A percentile compares a stretch with the other conserved stretches of the same genome.
Conservation (phyloP, 2,329 filamentous ascomycete species). For the Triangularia verruculosa region DNA sequence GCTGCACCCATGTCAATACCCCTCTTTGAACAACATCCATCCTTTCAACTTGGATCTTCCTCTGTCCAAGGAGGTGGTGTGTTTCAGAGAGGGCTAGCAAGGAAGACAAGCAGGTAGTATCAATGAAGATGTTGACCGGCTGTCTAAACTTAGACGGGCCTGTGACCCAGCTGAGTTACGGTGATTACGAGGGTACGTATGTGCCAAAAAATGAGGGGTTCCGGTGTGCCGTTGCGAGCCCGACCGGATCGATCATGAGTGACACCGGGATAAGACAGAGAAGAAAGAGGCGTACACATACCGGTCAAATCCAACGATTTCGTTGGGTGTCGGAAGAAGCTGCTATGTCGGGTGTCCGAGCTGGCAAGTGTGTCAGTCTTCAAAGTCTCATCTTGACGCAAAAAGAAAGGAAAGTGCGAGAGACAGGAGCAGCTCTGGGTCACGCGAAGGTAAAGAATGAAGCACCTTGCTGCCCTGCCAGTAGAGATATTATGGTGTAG, state of each 20-base stretch:
- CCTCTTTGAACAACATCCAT: background rate
- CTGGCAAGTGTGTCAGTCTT: conserved; percentile 9
- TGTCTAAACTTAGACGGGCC: background rate
- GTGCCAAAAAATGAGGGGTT: conserved; percentile 5
- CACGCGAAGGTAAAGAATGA: background rate
- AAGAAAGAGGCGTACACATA: conserved; percentile 18
- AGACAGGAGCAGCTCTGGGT: conserved; percentile 1
- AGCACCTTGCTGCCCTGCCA: background rate
- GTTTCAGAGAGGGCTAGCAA: conserved; percentile 3
- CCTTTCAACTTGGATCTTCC: background rate
- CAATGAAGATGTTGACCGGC: background rate
- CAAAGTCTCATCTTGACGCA: background rate
- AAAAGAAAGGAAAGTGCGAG: conserved; percentile 4
- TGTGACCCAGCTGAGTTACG: background rate
- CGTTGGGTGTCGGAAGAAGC: conserved; percentile 3
- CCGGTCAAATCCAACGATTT: conserved; percentile 13
- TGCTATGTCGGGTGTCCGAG: conserved; percentile 2
- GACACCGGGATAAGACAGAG: conserved; percentile 5
- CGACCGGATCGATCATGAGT: conserved; percentile 9
- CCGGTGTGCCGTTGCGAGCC: conserved; percentile 20
- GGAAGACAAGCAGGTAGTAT: conserved; percentile 13
- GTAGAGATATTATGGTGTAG: conserved; percentile 4
- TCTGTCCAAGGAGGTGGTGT: background rate
- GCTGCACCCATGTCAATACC: conserved; percentile 8
- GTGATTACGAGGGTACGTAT: conserved; percentile 12